These are phyloP conservation scores for Craspedostauros australis DNA, from an alignment of 108 stramenopile species.

Conservation along the genomic window DNA sequence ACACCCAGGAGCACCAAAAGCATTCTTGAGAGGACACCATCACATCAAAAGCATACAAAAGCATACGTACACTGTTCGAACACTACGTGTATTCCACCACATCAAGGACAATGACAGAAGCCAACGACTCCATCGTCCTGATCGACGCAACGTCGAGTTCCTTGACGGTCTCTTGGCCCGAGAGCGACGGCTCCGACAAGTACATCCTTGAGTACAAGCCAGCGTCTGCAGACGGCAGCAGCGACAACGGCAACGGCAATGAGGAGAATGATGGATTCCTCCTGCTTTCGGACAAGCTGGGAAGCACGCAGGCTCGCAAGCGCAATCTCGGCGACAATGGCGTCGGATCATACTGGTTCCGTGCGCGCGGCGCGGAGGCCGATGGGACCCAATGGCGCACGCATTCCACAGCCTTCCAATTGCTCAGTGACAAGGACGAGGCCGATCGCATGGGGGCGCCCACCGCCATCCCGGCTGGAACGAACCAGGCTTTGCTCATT, in stretches of 20 bases:
- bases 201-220: conserved; percentile 60
- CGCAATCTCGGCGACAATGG: conserved; percentile 42
- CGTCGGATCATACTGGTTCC: conserved; percentile 50
- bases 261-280: conserved; percentile 45
- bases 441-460: conserved; percentile 32
- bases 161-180: conserved; percentile 66
- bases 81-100: too few species aligned
- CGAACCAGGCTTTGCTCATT: conserved; percentile 43
- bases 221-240: too few species aligned
- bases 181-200: conserved; percentile 20
- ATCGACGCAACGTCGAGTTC: conserved; percentile 60
- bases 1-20: too few species aligned
- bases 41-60: too few species aligned
- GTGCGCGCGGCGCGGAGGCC: conserved; percentile 39
- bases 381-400: conserved; percentile 27
- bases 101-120: too few species aligned
- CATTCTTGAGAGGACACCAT: too few species aligned
- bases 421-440: conserved; percentile 26
- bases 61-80: too few species aligned
- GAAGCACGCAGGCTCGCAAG: conserved; percentile 56
- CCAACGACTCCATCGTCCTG: conserved; percentile 30
- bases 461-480: conserved; percentile 22
- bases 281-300: conserved; percentile 47
- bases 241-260: too few species aligned
- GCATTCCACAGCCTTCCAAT: conserved; percentile 25